Evolutionary conservation across 1,284 basidiomycete species (phyloP).

Genomic region (Cerrena zonata): DNA sequence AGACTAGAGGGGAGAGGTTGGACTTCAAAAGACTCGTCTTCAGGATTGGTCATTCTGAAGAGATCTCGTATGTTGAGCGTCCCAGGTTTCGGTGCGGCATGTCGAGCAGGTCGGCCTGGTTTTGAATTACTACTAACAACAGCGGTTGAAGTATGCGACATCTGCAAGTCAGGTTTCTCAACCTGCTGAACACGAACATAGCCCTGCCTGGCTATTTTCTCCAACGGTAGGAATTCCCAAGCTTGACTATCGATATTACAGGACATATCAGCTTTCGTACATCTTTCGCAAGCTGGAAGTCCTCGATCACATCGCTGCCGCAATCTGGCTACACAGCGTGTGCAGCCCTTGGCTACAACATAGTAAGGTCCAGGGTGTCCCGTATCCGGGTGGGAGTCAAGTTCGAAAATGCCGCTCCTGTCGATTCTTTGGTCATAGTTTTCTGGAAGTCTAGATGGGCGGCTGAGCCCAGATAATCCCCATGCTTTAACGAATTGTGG

Average conservation of each 20-base stretch:
- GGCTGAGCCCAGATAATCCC: slow-evolving; percentile 10
- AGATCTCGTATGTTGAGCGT: not conserved
- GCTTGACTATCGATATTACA: slow-evolving; percentile 6
- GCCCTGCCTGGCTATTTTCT: not conserved
- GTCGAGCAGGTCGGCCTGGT: not conserved
- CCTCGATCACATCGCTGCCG: slow-evolving; percentile 13
- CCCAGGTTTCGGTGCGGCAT: not conserved
- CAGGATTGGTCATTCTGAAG: not conserved
- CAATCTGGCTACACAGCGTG: slow-evolving; percentile 11
- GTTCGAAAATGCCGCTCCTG: slow-evolving; percentile 11
- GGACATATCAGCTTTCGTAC: slow-evolving; percentile 4
- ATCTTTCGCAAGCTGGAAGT: slow-evolving; percentile 12
- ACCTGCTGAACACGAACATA: not conserved
- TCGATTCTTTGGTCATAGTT: slow-evolving; percentile 15
- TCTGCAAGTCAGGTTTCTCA: too few species aligned
- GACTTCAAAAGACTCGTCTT: not conserved
- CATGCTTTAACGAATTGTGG: slow-evolving; percentile 13
- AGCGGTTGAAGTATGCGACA: not conserved
- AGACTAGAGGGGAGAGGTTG: too few species aligned
- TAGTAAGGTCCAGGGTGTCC: slow-evolving; percentile 9
- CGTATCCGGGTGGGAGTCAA: slow-evolving; percentile 12
- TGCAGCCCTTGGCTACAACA: slow-evolving; percentile 13
- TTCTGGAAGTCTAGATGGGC: slow-evolving; percentile 11
- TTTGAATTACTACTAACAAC: not conserved
- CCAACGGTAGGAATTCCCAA: slow-evolving; percentile 10